Percentiles rank a stretch among this genome's conserved stretches.
These are phyloP conservation scores for Pseudogymnoascus verrucosus DNA, from an alignment of 2,329 filamentous ascomycete genomes.

Conservation along the genomic window DNA sequence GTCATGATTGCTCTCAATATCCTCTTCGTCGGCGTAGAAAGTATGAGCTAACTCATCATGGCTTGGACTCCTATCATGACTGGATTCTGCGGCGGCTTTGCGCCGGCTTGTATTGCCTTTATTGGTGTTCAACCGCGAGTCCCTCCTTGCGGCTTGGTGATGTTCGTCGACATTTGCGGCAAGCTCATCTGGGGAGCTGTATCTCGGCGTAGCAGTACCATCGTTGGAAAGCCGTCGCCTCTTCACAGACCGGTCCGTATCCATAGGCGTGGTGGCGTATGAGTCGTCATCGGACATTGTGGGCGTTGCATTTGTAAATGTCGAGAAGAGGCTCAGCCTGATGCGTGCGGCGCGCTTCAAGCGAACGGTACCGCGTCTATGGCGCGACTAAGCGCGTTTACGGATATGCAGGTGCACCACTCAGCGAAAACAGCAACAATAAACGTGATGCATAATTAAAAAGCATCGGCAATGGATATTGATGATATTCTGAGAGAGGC, in stretches of 20 bases:
- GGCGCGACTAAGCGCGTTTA: not conserved
- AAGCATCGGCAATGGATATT: conserved; percentile 55
- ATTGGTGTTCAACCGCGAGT: conserved; percentile 24
- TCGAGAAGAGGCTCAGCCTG: not conserved
- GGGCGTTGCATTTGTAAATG: not conserved
- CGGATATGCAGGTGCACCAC: not conserved
- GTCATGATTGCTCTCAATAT: not conserved
- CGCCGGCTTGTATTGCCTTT: conserved; percentile 1
- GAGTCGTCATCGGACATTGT: not conserved
- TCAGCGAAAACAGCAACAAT: not conserved
- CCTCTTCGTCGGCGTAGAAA: conserved; percentile 15
- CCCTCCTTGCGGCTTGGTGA: conserved; percentile 28
- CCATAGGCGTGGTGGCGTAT: not conserved
- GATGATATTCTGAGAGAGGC: conserved; percentile 72
- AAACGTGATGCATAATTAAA: not conserved
- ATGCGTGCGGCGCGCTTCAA: not conserved
- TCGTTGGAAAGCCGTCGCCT: conserved; percentile 30
- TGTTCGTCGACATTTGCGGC: conserved; percentile 23
- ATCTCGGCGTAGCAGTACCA: conserved; percentile 33
- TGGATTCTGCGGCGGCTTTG: not conserved
- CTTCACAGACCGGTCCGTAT: conserved; percentile 13
- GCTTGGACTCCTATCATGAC: conserved; percentile 11
- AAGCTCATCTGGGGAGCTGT: conserved; percentile 40
- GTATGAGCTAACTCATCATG: conserved; percentile 25
- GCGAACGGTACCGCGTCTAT: not conserved